phyloP scores from a whole-genome alignment of 352 stramenopile species.

The Globisporangium recalcitrans region DNA sequence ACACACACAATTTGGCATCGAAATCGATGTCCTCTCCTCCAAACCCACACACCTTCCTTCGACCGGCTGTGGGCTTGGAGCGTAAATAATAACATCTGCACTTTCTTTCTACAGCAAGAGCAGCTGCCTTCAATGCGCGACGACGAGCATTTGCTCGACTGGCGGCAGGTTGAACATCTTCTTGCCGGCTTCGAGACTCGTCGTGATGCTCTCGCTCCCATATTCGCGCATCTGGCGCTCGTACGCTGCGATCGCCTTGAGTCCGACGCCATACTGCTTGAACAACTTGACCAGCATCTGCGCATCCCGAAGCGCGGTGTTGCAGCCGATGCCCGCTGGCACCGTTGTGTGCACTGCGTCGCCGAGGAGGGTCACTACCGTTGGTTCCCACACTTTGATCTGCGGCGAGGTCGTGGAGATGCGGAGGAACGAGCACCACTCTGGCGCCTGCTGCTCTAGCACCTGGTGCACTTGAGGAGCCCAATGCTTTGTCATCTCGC shows the following conservation, averaged over 20 bases:
- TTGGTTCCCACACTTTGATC: constrained; percentile 37
- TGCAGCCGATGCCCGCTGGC: constrained; percentile 48
- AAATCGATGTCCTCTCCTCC: too few species aligned
- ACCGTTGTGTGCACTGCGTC: constrained; percentile 63
- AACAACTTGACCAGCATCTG: constrained; percentile 42
- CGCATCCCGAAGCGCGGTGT: constrained; percentile 49
- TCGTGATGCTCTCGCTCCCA: constrained; percentile 30
- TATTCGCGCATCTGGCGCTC: constrained; percentile 51
- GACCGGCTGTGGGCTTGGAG: too few species aligned
- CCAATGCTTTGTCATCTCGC: constrained; percentile 49
- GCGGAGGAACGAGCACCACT: constrained; percentile 54
- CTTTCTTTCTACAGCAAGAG: too few species aligned
- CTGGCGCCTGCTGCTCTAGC: constrained; percentile 33
- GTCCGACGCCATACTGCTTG: constrained; percentile 30
- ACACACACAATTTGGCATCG: too few species aligned
- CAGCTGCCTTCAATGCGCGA: constrained; percentile 26
- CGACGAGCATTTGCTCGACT: constrained; percentile 38
- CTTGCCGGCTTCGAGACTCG: constrained; percentile 38
- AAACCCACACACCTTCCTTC: too few species aligned
- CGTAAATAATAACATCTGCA: too few species aligned
- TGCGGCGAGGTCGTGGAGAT: constrained; percentile 56
- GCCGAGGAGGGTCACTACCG: constrained; percentile 45
- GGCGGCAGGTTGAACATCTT: constrained; percentile 42
- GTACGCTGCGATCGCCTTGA: constrained; percentile 48
- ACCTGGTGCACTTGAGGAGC: constrained; percentile 36